Conservation (phyloP, 257 asterid species). For the Fraxinus americana region DNA sequence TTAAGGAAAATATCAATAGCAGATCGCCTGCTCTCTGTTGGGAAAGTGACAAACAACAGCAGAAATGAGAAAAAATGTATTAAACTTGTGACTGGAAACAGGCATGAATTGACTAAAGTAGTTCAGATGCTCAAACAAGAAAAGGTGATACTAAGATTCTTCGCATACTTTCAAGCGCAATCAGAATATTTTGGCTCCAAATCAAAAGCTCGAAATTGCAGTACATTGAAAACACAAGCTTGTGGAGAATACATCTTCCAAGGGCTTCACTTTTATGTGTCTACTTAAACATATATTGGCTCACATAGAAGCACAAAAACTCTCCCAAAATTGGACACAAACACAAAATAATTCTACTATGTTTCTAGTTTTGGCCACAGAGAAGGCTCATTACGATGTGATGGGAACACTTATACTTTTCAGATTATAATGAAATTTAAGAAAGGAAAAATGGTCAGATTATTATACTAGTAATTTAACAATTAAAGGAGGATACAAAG, state of each 20-base stretch:
- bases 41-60: conserved; percentile 17
- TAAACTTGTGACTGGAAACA: conserved; percentile 18
- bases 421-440: background rate
- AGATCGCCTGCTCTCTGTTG: conserved; percentile 83
- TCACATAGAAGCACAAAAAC: background rate
- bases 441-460: background rate
- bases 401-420: background rate
- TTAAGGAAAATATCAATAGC: conserved; percentile 84
- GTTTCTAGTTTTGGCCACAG: background rate
- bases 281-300: background rate
- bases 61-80: conserved; percentile 14
- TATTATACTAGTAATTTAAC: background rate
- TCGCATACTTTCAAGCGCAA: background rate
- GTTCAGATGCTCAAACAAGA: background rate
- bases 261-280: background rate
- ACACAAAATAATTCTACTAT: background rate
- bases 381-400: background rate
- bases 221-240: background rate
- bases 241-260: background rate
- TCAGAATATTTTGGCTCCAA: background rate
- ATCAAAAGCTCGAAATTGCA: background rate
- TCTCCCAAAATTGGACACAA: background rate
- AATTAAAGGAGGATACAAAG: background rate
- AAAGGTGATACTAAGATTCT: background rate
- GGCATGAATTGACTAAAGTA: background rate